phyloP scores from a whole-genome alignment of 192 early-diverging fungal species.

The Phlyctochytrium bullatum region DNA sequence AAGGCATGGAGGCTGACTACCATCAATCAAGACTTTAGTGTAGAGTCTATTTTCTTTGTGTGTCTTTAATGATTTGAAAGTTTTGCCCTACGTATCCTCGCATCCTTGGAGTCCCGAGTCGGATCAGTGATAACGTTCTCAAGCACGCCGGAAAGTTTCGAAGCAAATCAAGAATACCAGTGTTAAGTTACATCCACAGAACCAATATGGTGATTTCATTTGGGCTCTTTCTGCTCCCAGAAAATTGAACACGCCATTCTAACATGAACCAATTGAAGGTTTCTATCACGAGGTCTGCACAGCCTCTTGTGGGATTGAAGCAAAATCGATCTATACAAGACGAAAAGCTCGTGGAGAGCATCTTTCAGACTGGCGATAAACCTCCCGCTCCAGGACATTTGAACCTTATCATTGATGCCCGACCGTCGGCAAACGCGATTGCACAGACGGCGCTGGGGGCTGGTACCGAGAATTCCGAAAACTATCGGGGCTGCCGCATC shows the following conservation, averaged over 20 bases:
- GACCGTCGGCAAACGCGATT: conserved; percentile 91
- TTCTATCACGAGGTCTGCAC: conserved; percentile 88
- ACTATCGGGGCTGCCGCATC: conserved; percentile 86
- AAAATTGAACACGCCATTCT: too few species aligned
- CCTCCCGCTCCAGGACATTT: conserved; percentile 35
- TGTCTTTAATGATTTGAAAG: conserved; percentile 32
- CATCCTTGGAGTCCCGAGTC: conserved; percentile 74
- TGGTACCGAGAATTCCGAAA: conserved; percentile 91
- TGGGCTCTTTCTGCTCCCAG: background rate
- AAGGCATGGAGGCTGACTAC: conserved; percentile 76
- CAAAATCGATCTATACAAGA: conserved; percentile 95
- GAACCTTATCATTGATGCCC: conserved; percentile 93
- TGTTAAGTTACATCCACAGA: conserved; percentile 84
- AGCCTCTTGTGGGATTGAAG: conserved; percentile 95
- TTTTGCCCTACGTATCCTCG: conserved; percentile 89
- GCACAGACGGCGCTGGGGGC: conserved; percentile 90
- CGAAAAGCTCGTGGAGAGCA: conserved; percentile 92
- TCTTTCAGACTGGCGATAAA: conserved; percentile 63
- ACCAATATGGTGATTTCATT: conserved; percentile 59
- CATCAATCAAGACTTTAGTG: conserved; percentile 73
- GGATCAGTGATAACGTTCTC: conserved; percentile 87
- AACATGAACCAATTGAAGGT: too few species aligned
- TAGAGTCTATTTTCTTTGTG: conserved; percentile 27
- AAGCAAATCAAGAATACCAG: conserved; percentile 87
- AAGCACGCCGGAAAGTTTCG: conserved; percentile 86